Evolutionary conservation across 1,139 yeast species (phyloP).

Genomic region (Pichia sp.): DNA sequence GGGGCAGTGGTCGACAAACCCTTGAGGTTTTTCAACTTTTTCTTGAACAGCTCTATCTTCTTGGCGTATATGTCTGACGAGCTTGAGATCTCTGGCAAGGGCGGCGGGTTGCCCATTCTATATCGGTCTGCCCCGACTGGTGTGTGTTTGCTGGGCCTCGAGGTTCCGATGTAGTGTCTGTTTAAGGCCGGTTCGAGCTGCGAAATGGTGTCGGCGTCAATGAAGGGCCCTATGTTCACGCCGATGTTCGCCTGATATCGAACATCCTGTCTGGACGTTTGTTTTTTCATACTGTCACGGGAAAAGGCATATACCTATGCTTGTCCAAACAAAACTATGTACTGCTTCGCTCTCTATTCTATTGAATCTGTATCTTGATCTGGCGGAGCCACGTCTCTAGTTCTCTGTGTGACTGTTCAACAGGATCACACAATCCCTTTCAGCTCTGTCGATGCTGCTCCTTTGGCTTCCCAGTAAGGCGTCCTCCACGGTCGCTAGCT

Average conservation of each 20-base stretch:
- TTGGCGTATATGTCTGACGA: conserved; percentile 10
- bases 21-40: conserved; percentile 14
- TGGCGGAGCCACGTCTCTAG: neutral
- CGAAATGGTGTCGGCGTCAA: conserved; percentile 11
- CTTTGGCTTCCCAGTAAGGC: neutral
- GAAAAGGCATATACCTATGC: neutral
- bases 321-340: neutral
- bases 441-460: neutral
- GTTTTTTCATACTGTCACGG: neutral
- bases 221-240: conserved; percentile 4
- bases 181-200: conserved; percentile 13
- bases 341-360: neutral
- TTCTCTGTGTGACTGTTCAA: neutral
- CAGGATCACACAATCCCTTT: neutral
- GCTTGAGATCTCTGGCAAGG: conserved; percentile 12
- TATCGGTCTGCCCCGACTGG: neutral
- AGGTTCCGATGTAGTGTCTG: conserved; percentile 5
- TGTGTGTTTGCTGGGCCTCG: neutral
- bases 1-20: neutral
- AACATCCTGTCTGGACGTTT: neutral
- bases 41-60: conserved; percentile 16
- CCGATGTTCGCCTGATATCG: conserved; percentile 3
- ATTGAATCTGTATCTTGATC: neutral
- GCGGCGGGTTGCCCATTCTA: conserved; percentile 13
- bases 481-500: too few relatives aligned